Conservation (phyloP, 495 filamentous ascomycete species). For the Talaromyces liani region DNA sequence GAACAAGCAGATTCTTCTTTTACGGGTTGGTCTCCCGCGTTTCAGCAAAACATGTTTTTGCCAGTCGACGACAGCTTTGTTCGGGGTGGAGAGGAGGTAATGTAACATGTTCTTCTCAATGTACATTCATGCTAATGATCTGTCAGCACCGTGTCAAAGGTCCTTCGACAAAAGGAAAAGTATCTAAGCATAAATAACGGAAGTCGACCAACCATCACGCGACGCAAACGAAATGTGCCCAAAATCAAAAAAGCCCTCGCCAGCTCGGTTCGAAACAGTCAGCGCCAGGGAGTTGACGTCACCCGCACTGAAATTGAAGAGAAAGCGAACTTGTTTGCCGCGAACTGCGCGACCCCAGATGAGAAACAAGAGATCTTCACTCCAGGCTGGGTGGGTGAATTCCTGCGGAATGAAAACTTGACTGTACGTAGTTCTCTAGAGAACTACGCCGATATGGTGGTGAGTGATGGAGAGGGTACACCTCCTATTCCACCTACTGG, state of each 20-base stretch:
- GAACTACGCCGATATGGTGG: slow-evolving; percentile 55
- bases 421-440: slow-evolving; percentile 53
- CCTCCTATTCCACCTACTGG: slow-evolving; percentile 66
- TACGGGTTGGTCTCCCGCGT: slow-evolving; percentile 32
- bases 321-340: slow-evolving; percentile 80
- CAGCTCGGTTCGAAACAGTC: slow-evolving; percentile 83
- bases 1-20: slow-evolving; percentile 20
- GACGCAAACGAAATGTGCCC: slow-evolving; percentile 77
- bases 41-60: slow-evolving; percentile 34
- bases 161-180: slow-evolving; percentile 91
- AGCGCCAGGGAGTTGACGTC: slow-evolving; percentile 65
- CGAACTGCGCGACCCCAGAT: slow-evolving; percentile 31
- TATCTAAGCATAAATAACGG: slow-evolving; percentile 87
- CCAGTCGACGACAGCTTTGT: slow-evolving; percentile 23
- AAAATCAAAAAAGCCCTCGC: slow-evolving; percentile 90
- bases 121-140: slow-evolving; percentile 1
- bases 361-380: slow-evolving; percentile 56
- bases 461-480: slow-evolving; percentile 44
- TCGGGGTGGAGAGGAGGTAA: slow-evolving; percentile 62
- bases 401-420: slow-evolving; percentile 87
- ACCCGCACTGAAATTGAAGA: slow-evolving; percentile 78
- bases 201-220: slow-evolving; percentile 56
- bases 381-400: slow-evolving; percentile 84
- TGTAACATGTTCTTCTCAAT: slow-evolving; percentile 10
- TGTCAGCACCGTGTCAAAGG: slow-evolving; percentile 90